phyloP scores from a whole-genome alignment of 768 basidiomycete species.

The Amanita thiersii region DNA sequence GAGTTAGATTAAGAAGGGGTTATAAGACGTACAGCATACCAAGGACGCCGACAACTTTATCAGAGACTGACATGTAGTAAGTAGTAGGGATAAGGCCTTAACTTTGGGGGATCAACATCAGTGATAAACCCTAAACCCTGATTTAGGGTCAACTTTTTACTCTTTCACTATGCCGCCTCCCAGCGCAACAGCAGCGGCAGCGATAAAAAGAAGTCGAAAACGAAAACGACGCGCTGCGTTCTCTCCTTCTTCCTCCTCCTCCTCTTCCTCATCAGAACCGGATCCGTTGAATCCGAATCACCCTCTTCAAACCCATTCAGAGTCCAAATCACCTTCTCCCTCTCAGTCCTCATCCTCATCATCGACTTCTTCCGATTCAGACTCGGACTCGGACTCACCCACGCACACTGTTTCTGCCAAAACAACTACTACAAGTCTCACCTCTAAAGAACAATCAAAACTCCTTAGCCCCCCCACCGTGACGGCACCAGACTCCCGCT shows the following conservation, averaged over 20 bases:
- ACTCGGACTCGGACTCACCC: slow-evolving; percentile 14
- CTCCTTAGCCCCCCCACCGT: too few relatives aligned
- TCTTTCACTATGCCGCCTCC: slow-evolving; percentile 16
- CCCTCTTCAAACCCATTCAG: slow-evolving; percentile 2
- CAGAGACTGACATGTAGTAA: slow-evolving; percentile 12
- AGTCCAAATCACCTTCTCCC: slow-evolving; percentile 10
- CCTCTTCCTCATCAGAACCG: slow-evolving; percentile 18
- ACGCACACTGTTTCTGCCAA: slow-evolving; percentile 7
- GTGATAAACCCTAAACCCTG: slow-evolving; percentile 1
- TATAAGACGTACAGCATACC: slow-evolving; percentile 36
- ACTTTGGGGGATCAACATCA: slow-evolving; percentile 2
- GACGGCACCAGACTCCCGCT: slow-evolving; percentile 7
- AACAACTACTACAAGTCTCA: slow-evolving; percentile 6
- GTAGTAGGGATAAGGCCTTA: slow-evolving; percentile 2
- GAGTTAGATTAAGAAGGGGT: slow-evolving; percentile 8
- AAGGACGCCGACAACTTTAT: slow-evolving; percentile 42
- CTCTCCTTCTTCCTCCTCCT: slow-evolving; percentile 24
- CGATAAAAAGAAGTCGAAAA: slow-evolving; percentile 33
- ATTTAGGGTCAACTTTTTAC: slow-evolving; percentile 3
- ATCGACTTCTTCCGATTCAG: slow-evolving; percentile 15
- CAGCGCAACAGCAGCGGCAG: slow-evolving; percentile 13
- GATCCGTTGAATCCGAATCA: slow-evolving; percentile 4
- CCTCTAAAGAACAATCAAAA: slow-evolving; percentile 10
- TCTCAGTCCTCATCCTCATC: slow-evolving; percentile 13
- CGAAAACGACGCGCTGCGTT: slow-evolving; percentile 31